Percentiles rank a stretch among this genome's conserved stretches.
Conservation (phyloP, 176 grass and related monocot species). For the Neostapfia colusana region DNA sequence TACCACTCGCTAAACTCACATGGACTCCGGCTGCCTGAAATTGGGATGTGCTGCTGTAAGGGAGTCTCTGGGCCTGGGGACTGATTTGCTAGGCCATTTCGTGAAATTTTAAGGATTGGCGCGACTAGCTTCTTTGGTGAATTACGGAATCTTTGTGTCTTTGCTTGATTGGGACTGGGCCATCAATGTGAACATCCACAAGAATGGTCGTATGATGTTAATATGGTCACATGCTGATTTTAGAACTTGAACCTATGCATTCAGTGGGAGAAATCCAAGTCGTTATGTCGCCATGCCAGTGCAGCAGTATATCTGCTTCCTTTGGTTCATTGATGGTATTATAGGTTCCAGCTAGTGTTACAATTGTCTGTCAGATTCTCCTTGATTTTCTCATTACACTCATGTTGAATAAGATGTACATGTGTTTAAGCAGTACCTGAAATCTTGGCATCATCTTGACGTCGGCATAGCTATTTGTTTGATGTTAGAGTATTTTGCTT, state of each 20-base stretch:
- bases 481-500: background rate
- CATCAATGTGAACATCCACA: background rate
- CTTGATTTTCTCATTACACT: background rate
- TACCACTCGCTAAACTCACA: background rate
- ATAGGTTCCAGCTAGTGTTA: background rate
- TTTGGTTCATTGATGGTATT: background rate
- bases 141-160: background rate
- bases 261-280: background rate
- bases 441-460: background rate
- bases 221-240: background rate
- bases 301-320: background rate
- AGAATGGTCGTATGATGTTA: background rate
- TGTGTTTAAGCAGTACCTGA: background rate
- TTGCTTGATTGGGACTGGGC: background rate
- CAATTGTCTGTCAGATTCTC: background rate
- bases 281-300: background rate
- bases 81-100: slow-evolving; percentile 5
- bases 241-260: background rate
- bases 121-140: background rate
- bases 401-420: background rate
- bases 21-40: slow-evolving; percentile 12
- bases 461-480: background rate
- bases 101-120: background rate
- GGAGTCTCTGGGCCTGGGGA: background rate
- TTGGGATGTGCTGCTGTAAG: slow-evolving; percentile 10